Evolutionary conservation across 108 stramenopile genomes (phyloP).

Genomic region (Pseudonitzschia multistriata): DNA sequence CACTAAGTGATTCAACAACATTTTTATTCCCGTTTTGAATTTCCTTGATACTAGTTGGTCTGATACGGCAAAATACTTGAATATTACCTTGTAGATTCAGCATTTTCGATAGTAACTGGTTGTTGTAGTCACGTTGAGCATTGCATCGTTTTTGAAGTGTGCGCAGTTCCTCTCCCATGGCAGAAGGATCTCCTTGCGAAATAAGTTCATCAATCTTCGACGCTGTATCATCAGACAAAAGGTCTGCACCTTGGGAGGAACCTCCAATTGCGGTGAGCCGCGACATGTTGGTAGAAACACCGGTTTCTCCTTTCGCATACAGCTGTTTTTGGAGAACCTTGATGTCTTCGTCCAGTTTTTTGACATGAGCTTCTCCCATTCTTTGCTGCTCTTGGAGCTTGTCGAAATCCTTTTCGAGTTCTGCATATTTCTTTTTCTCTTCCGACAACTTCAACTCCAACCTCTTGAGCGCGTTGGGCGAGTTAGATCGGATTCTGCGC

Average conservation of each 20-base stretch:
- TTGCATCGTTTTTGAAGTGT: constrained; percentile 66
- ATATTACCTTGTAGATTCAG: constrained; percentile 88
- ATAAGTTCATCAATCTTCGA: constrained; percentile 67
- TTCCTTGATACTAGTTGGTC: constrained; percentile 77
- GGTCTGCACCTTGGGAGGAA: constrained; percentile 14
- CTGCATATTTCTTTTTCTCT: constrained; percentile 47
- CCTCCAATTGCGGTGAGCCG: constrained; percentile 39
- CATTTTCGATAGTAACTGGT: constrained; percentile 84
- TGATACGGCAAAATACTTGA: constrained; percentile 87
- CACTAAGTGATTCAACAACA: constrained; percentile 80
- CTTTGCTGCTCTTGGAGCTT: constrained; percentile 76
- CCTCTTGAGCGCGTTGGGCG: constrained; percentile 60
- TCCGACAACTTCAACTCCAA: constrained; percentile 51
- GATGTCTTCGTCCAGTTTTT: constrained; percentile 73
- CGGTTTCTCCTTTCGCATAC: constrained; percentile 40
- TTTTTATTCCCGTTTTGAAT: constrained; percentile 66
- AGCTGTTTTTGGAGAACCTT: constrained; percentile 67
- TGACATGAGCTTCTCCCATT: constrained; percentile 72
- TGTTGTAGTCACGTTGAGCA: constrained; percentile 82
- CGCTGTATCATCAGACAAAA: constrained; percentile 26
- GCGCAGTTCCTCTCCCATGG: constrained; percentile 66
- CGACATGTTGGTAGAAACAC: constrained; percentile 51
- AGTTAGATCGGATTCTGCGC: constrained; percentile 62
- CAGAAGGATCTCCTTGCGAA: constrained; percentile 42
- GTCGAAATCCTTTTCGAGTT: constrained; percentile 51